Conservation (phyloP, 495 filamentous ascomycete species). For the Acidomyces sp. region DNA sequence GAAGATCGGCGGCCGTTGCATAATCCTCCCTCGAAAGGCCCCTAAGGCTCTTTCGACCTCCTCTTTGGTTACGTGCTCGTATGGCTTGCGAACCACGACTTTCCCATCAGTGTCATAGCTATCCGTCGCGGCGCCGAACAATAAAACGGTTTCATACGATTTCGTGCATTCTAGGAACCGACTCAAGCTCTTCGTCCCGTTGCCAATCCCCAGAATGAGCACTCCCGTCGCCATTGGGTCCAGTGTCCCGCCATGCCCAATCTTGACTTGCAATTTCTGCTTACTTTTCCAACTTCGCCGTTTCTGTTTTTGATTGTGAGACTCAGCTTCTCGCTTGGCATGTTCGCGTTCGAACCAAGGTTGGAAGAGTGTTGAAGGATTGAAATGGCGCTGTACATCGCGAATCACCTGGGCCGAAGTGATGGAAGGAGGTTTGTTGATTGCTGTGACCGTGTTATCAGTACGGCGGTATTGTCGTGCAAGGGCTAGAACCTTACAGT, state of each 20-base stretch:
- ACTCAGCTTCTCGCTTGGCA: constrained; percentile 26
- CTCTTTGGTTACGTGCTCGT: constrained; percentile 65
- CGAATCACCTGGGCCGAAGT: constrained; percentile 82
- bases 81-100: constrained; percentile 56
- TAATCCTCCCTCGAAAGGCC: constrained; percentile 69
- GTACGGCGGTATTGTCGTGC: constrained; percentile 3
- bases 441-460: constrained; percentile 38
- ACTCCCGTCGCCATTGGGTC: constrained; percentile 92
- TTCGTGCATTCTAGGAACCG: constrained; percentile 79
- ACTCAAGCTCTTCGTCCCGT: constrained; percentile 69
- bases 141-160: constrained; percentile 72
- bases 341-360: constrained; percentile 56
- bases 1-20: constrained; percentile 84
- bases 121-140: constrained; percentile 89
- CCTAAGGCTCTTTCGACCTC: constrained; percentile 63
- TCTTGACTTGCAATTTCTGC: constrained; percentile 59
- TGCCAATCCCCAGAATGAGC: constrained; percentile 72
- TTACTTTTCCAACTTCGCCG: constrained; percentile 40
- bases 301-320: constrained; percentile 36
- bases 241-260: constrained; percentile 91
- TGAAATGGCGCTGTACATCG: constrained; percentile 67
- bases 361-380: constrained; percentile 60
- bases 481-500: constrained; percentile 19
- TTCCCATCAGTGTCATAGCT: constrained; percentile 80
- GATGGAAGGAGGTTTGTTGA: constrained; percentile 80